These are phyloP conservation scores for Ceratocystis huliohia DNA, from an alignment of 2,329 filamentous ascomycete genomes.

Conservation along the genomic window DNA sequence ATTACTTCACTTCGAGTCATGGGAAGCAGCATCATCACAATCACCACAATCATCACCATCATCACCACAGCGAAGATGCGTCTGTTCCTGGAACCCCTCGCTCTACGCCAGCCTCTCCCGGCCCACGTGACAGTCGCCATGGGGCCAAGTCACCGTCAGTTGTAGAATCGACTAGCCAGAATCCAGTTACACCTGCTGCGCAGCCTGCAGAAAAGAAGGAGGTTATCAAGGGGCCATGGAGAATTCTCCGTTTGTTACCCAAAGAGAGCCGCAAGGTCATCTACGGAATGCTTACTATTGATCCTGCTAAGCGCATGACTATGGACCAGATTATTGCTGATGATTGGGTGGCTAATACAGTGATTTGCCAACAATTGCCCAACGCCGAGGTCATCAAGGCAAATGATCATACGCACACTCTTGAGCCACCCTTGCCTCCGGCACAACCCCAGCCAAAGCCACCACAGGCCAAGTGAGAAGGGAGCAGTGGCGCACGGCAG, in stretches of 20 bases:
- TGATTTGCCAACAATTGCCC: conserved; percentile 70
- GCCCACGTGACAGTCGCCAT: conserved; percentile 9
- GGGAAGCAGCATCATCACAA: conserved; percentile 10
- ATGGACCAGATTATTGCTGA: conserved; percentile 80
- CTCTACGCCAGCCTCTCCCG: conserved; percentile 15
- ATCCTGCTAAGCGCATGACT: conserved; percentile 69
- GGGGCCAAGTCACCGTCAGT: conserved; percentile 16
- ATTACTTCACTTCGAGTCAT: conserved; percentile 17
- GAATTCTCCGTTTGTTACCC: conserved; percentile 73
- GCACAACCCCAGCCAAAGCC: conserved; percentile 22
- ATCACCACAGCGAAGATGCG: not conserved
- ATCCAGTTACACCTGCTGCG: conserved; percentile 16
- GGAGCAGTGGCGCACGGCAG: too few relatives aligned
- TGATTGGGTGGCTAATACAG: conserved; percentile 74
- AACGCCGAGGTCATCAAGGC: conserved; percentile 58
- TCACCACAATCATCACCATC: conserved; percentile 1
- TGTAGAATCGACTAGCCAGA: conserved; percentile 16
- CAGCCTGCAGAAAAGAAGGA: conserved; percentile 45
- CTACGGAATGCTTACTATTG: conserved; percentile 79
- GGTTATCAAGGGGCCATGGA: conserved; percentile 84
- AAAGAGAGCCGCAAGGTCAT: conserved; percentile 84
- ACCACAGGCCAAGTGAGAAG: not conserved
- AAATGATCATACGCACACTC: conserved; percentile 67
- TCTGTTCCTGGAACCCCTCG: conserved; percentile 14
- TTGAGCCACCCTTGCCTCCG: conserved; percentile 55